A percentile compares a stretch with the other conserved stretches of the same genome.
These are phyloP conservation scores for Sisymbrium altissimum DNA, from an alignment of 345 rosid genomes.

Conservation along the genomic window DNA sequence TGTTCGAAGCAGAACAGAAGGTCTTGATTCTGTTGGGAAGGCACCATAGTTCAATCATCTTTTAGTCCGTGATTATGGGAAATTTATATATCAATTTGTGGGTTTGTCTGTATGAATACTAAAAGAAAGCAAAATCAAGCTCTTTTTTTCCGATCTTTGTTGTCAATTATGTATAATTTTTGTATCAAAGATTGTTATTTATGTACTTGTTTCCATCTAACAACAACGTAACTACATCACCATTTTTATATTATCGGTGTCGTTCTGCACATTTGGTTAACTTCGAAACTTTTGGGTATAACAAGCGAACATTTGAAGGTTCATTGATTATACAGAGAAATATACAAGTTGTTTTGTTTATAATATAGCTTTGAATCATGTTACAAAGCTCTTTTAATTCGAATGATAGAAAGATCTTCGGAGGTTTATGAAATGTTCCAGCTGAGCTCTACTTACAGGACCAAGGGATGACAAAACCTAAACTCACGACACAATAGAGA, in stretches of 20 bases:
- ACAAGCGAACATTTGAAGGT: background rate
- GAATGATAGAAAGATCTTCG: background rate
- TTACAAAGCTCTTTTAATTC: background rate
- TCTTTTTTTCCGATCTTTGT: background rate
- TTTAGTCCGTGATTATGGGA: background rate
- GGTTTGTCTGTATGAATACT: background rate
- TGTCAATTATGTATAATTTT: background rate
- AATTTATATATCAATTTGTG: background rate
- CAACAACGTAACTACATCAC: background rate
- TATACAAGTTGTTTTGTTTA: background rate
- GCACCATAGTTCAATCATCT: background rate
- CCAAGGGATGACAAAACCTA: no score
- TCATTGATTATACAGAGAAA: background rate
- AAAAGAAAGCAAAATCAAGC: background rate
- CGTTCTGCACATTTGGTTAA: background rate
- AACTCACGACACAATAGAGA: no score
- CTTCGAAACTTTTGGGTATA: background rate
- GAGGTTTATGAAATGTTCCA: background rate
- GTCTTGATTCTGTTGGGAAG: conserved; percentile 58
- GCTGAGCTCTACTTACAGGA: background rate
- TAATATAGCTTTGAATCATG: background rate
- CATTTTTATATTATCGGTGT: background rate
- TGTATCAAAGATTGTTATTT: background rate
- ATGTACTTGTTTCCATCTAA: background rate
- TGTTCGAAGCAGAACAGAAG: conserved; percentile 76